A percentile compares a stretch with the other conserved stretches of the same genome.
phyloP scores from a whole-genome alignment of 2,329 filamentous ascomycete species.

The Rutstroemia sp. region DNA sequence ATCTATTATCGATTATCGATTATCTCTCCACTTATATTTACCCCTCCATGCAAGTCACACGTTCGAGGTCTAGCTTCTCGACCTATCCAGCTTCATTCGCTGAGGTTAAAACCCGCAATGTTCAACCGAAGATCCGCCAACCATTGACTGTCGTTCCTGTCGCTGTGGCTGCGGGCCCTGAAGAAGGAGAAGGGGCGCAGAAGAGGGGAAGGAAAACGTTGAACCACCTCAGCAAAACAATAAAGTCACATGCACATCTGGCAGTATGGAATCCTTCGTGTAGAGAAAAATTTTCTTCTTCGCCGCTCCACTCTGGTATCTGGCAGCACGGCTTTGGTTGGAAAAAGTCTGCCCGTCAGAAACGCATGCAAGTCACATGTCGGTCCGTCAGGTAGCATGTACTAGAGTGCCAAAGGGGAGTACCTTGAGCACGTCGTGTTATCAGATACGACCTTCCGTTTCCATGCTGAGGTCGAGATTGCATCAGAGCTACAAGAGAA shows the following conservation, averaged over 20 bases:
- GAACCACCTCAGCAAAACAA: no score
- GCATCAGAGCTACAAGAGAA: neutral
- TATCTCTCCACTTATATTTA: neutral
- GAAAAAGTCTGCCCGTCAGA: neutral
- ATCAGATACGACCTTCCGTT: no score
- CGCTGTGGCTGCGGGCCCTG: no score
- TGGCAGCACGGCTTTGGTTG: neutral
- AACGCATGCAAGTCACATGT: conserved; percentile 2
- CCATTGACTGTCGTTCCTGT: no score
- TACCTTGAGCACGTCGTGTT: no score
- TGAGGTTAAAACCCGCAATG: neutral
- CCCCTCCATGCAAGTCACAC: conserved; percentile 7
- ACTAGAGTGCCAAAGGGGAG: no score
- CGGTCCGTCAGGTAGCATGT: neutral
- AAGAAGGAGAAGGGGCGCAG: no score
- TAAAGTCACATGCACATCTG: conserved; percentile 1
- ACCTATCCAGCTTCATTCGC: neutral
- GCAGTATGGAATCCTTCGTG: neutral
- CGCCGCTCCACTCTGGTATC: neutral
- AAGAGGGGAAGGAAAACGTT: no score
- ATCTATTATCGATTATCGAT: neutral
- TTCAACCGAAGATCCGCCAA: neutral
- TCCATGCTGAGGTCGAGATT: neutral
- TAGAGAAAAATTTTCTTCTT: neutral
- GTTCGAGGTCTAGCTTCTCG: neutral